A percentile compares a stretch with the other conserved stretches of the same genome.
Evolutionary conservation across 108 stramenopile genomes (phyloP).

Genomic region (Nitzschia sp.): DNA sequence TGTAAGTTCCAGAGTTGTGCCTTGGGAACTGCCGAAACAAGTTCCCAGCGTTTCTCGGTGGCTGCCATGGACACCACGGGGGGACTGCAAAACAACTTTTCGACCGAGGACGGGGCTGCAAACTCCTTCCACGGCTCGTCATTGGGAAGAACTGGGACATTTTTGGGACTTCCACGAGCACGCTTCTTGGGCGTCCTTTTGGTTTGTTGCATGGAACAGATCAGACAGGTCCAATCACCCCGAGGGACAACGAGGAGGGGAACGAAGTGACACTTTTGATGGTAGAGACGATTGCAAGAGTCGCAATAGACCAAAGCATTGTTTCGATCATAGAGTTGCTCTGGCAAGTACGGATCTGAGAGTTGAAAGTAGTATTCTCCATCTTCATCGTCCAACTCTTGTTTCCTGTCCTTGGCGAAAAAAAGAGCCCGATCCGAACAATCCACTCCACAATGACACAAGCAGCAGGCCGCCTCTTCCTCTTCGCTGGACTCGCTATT

Average conservation of each 20-base stretch:
- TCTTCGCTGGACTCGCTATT: slow-evolving; percentile 21
- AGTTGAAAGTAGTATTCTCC: slow-evolving; percentile 44
- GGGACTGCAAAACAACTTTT: slow-evolving; percentile 11
- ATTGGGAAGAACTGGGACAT: not conserved
- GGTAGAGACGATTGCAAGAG: slow-evolving; percentile 77
- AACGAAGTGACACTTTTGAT: slow-evolving; percentile 88
- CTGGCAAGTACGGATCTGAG: slow-evolving; percentile 56
- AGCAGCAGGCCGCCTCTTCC: slow-evolving; percentile 65
- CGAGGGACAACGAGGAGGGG: slow-evolving; percentile 71
- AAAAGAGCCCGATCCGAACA: slow-evolving; percentile 65
- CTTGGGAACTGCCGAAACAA: slow-evolving; percentile 15
- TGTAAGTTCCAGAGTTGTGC: slow-evolving; percentile 35
- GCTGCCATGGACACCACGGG: not conserved
- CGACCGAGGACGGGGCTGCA: not conserved
- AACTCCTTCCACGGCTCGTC: slow-evolving; percentile 13
- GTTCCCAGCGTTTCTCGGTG: slow-evolving; percentile 30
- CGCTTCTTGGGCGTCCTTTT: slow-evolving; percentile 14
- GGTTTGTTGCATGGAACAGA: slow-evolving; percentile 46
- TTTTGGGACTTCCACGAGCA: not conserved
- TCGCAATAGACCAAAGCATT: slow-evolving; percentile 83
- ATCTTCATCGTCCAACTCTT: slow-evolving; percentile 38
- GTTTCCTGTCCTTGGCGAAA: slow-evolving; percentile 48
- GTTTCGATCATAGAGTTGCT: slow-evolving; percentile 59
- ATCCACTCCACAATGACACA: slow-evolving; percentile 82
- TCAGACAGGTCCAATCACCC: slow-evolving; percentile 73